A percentile compares a stretch with the other conserved stretches of the same genome.
phyloP scores from a whole-genome alignment of 2,329 filamentous ascomycete genomes.

The Endothia cerciana region DNA sequence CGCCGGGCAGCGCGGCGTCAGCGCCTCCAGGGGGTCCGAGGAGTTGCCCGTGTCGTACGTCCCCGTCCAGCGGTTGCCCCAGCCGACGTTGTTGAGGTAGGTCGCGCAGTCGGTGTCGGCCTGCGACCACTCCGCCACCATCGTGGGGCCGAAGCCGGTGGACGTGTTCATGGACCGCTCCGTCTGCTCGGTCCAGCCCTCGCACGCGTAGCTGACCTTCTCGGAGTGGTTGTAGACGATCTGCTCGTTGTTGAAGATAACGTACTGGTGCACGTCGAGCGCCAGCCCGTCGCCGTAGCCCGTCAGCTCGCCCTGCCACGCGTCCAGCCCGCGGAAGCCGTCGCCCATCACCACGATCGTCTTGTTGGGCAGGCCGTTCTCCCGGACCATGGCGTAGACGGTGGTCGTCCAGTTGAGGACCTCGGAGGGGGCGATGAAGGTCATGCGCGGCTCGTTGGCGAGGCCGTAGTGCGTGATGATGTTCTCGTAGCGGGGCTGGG shows the following conservation, averaged over 20 bases:
- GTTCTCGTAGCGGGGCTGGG: conserved; percentile 90
- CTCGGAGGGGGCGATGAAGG: conserved; percentile 63
- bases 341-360: conserved; percentile 85
- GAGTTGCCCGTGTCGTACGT: conserved; percentile 73
- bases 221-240: conserved; percentile 79
- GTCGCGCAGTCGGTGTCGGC: conserved; percentile 93
- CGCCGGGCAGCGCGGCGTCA: conserved; percentile 75
- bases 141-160: conserved; percentile 87
- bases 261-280: conserved; percentile 97
- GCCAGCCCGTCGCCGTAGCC: conserved; percentile 70
- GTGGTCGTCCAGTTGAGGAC: conserved; percentile 81
- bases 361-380: conserved; percentile 69
- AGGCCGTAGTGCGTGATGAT: conserved; percentile 92
- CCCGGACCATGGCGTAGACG: conserved; percentile 72
- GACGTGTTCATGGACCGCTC: conserved; percentile 69
- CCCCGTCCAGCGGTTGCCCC: conserved; percentile 90
- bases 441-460: conserved; percentile 93
- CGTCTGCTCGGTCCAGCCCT: conserved; percentile 83
- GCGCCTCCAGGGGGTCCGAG: conserved; percentile 56
- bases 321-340: conserved; percentile 87
- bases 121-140: conserved; percentile 97
- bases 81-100: conserved; percentile 86
- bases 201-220: conserved; percentile 87
- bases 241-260: conserved; percentile 93
- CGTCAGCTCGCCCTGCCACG: conserved; percentile 86